Evolutionary conservation across 2,329 filamentous ascomycete genomes (phyloP), one percentile per base, ranked within the genome.

Genomic region (Xylaria polymorpha): DNA sequence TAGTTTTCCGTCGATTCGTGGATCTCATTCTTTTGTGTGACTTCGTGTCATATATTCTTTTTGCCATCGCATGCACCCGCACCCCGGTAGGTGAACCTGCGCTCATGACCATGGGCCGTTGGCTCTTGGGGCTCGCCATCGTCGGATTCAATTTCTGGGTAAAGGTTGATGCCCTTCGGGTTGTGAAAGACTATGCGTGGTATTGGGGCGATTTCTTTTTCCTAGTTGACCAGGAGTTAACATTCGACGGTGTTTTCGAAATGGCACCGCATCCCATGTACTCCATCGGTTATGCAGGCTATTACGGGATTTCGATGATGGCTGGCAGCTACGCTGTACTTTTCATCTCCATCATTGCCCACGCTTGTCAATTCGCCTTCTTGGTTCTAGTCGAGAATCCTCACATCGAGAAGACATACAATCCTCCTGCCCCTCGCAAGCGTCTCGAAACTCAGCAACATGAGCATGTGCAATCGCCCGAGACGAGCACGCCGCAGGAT

Each of bases 201-300:
- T 99, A 98, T 82, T 99, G 96, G 96, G 96, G 96, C 70, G 96
- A 99, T 81, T 98, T 98, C 83, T 99, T 98, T 86, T 99, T 94
- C 82, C 90, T 99, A 77, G 93, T 99, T 80, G 96, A 99, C 81
- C 94, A 98, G 83, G 94, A 97, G 78, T 86, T 99, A 79, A 98
- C 94, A 59, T 99, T 99, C 80, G 96, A 99, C 79, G 96, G 96
- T 66, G 96, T 99, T 71, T 99, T 98, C 79, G 96, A 99, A 83
- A 97, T 99, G 91, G 96, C 96, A 22, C 96, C 96, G 39, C 96
- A 98, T 79, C 95, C 95, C 72, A 98, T 98, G 95, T 98, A 98
- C 83, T 97, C 94, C 64, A 95, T 98, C 77, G 96, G 96, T 46
- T 99, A 99, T 81, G 94, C 94, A 61, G 96, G 96, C 56, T 99